Evolutionary conservation across 345 rosid species (phyloP).

Genomic region (Dimocarpus longan): DNA sequence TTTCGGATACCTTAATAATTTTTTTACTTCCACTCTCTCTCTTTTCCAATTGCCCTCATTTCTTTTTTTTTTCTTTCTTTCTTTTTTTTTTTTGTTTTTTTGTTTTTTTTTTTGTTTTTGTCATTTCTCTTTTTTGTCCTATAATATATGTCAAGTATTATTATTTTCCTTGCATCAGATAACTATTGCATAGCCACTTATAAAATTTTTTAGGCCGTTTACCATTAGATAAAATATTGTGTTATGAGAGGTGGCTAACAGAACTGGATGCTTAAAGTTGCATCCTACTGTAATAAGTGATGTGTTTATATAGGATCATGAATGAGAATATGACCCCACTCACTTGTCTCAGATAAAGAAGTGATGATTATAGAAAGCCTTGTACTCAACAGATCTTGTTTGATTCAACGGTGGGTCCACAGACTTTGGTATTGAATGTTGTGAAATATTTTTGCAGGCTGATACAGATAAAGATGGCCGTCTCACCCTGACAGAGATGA

Average conservation of each 20-base stretch:
- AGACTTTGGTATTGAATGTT: constrained; percentile 4
- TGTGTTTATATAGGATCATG: background rate
- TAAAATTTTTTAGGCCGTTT: background rate
- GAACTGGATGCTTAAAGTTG: background rate
- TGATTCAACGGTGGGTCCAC: background rate
- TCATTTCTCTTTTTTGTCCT: too few relatives aligned
- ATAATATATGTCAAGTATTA: too few relatives aligned
- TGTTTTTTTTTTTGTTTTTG: too few relatives aligned
- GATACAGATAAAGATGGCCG: constrained; percentile 84
- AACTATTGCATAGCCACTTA: background rate
- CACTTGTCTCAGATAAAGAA: background rate
- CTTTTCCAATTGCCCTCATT: too few relatives aligned
- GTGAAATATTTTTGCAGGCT: constrained; percentile 57
- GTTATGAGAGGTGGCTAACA: background rate
- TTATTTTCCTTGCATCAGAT: background rate
- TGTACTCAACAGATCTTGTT: background rate
- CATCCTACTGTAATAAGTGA: background rate
- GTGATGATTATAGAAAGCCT: background rate
- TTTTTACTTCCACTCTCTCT: too few relatives aligned
- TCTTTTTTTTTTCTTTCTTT: too few relatives aligned
- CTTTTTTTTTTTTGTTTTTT: too few relatives aligned
- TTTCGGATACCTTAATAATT: too few relatives aligned
- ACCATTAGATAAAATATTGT: background rate
- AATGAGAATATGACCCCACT: background rate
- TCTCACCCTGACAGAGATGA: constrained; percentile 80